A percentile compares a stretch with the other conserved stretches of the same genome.
Conservation (phyloP, 495 filamentous ascomycete genomes). For the Saxispiralis lemnorum region DNA sequence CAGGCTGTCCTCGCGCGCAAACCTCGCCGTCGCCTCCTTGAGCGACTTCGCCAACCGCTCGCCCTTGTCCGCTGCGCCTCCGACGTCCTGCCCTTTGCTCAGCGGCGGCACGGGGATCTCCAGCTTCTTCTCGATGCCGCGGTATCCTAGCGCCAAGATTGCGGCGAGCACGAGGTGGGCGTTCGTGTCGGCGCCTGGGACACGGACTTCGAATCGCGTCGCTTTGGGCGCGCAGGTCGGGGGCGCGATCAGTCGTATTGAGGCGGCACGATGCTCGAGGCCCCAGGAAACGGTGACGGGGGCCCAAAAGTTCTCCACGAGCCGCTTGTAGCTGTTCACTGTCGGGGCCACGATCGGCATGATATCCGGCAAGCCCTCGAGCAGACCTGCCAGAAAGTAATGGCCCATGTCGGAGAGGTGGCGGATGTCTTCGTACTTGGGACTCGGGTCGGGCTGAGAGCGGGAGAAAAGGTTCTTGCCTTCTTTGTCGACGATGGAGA, state of each 20-base stretch:
- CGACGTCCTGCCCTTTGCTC: slow-evolving; percentile 64
- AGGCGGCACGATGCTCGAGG: slow-evolving; percentile 82
- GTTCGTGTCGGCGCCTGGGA: slow-evolving; percentile 81
- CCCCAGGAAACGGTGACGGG: slow-evolving; percentile 96
- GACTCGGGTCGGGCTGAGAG: slow-evolving; percentile 45
- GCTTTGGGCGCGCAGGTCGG: slow-evolving; percentile 67
- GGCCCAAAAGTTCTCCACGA: slow-evolving; percentile 98
- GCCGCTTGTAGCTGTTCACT: slow-evolving; percentile 89
- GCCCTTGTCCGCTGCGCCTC: slow-evolving; percentile 45
- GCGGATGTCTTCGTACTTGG: slow-evolving; percentile 54
- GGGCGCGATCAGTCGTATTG: slow-evolving; percentile 73
- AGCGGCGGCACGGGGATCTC: slow-evolving; percentile 68
- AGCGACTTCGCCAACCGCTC: slow-evolving; percentile 62
- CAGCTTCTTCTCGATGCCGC: slow-evolving; percentile 78
- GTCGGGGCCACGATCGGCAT: slow-evolving; percentile 93
- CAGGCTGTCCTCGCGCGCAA: slow-evolving; percentile 57
- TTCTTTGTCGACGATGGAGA: slow-evolving; percentile 55
- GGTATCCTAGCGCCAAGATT: slow-evolving; percentile 68
- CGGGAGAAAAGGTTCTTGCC: slow-evolving; percentile 70
- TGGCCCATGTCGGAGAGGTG: slow-evolving; percentile 72
- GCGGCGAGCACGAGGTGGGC: slow-evolving; percentile 76
- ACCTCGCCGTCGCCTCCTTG: slow-evolving; percentile 61
- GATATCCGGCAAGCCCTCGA: slow-evolving; percentile 78
- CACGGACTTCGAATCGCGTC: slow-evolving; percentile 80
- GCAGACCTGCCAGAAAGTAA: slow-evolving; percentile 81